Evolutionary conservation across 2,329 filamentous ascomycete genomes (phyloP), one percentile per base, ranked within the genome.

Genomic region (Colletotrichum zoysiae): DNA sequence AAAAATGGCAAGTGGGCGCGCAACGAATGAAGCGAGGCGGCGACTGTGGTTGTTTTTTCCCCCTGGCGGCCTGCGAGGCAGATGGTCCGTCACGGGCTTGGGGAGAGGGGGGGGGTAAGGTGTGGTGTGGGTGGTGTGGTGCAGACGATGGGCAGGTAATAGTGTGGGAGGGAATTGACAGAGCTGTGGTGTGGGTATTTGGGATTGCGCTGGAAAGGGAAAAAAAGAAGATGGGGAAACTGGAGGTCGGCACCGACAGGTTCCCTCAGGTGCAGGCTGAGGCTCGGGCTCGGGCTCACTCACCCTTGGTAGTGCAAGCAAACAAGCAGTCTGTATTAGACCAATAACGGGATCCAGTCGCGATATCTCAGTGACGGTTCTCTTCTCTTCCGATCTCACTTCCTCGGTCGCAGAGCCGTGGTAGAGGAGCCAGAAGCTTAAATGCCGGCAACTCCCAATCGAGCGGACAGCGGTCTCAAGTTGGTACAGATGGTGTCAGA

Each of bases 121-220:
- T 48, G 20, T 42, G 58, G 58, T 61, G 69, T 62, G 64, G 55
- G 62, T 68, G 58, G 38, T 71, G 66, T 62, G 70, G 67, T 65
- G 67, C 69, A 55, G 65, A 42, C 53, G 60, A 71, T 44, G 60
- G 60, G 51, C 56, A 57, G 69, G 38, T 35, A 50, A 40, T 65
- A 50, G 51, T 65, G 63, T 65, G 60, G 62, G 67, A 71, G 66
- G 62, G 68, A 71, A 66, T 62, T 70, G 70, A 61, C 20, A 61
- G 55, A 70, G 61, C 65, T 58, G 65, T 64, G 67, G 59, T 70
- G 70, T 70, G 67, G 70, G 70, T 73, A 62, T 73, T 73, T 62
- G 67, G 63, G 56, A 58, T 69, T 71, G 65, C 69, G 65, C 69
- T 71, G 59, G 65, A 63, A 71, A 55, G 58, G 69, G 65, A 64